Conservation (phyloP, 2,329 filamentous ascomycete genomes). For the Aspergillus jensenii region DNA sequence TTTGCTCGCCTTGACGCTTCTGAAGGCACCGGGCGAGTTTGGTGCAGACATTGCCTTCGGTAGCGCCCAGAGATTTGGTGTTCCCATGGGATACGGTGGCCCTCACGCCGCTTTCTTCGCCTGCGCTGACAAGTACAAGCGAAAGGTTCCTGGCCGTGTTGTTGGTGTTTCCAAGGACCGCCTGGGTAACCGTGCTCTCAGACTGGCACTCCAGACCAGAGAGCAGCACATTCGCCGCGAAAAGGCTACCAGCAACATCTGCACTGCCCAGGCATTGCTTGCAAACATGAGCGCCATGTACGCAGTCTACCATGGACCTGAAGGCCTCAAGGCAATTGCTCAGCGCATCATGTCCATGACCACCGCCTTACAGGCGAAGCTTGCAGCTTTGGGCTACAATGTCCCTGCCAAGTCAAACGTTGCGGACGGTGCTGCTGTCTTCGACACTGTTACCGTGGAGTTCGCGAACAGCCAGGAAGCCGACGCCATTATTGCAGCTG, state of each 20-base stretch:
- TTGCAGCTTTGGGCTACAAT: slow-evolving; percentile 63
- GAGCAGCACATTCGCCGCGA: slow-evolving; percentile 96
- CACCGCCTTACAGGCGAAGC: slow-evolving; percentile 64
- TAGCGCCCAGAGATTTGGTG: slow-evolving; percentile 85
- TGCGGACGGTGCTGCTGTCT: slow-evolving; percentile 60
- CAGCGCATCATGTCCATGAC: slow-evolving; percentile 72
- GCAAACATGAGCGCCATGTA: slow-evolving; percentile 97
- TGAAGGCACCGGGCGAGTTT: slow-evolving; percentile 90
- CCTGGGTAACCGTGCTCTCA: slow-evolving; percentile 74
- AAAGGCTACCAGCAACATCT: slow-evolving; percentile 97
- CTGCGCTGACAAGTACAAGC: slow-evolving; percentile 85
- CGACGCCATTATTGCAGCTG: slow-evolving; percentile 52
- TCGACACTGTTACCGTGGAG: slow-evolving; percentile 77
- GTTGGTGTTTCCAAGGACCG: slow-evolving; percentile 92
- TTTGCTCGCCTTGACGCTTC: slow-evolving; percentile 78
- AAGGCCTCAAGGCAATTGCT: slow-evolving; percentile 79
- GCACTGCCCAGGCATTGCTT: slow-evolving; percentile 88
- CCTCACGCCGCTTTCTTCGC: slow-evolving; percentile 98
- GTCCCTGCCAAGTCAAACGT: slow-evolving; percentile 60
- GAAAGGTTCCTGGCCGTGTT: slow-evolving; percentile 87
- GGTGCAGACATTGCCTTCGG: slow-evolving; percentile 95
- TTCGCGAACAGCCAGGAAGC: slow-evolving; percentile 53
- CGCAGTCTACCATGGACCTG: slow-evolving; percentile 87
- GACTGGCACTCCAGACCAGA: slow-evolving; percentile 84
- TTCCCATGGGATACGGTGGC: slow-evolving; percentile 87